Evolutionary conservation across 129 eudicot genomes (phyloP).

Genomic region (Calendula officinalis): DNA sequence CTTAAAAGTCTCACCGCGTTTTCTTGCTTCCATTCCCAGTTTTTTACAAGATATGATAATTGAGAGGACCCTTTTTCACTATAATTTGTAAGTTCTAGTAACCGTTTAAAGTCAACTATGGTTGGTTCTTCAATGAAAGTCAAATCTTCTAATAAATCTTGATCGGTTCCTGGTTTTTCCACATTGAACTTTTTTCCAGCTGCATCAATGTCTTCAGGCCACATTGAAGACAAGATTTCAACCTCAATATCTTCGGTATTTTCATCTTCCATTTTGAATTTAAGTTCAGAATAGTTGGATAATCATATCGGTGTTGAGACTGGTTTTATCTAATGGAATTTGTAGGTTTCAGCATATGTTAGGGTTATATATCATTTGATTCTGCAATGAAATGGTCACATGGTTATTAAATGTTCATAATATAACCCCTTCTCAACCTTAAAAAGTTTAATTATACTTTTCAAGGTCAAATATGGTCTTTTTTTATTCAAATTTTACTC

Average conservation of each 20-base stretch:
- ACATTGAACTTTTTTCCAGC: too few species aligned
- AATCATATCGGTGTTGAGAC: constrained; percentile 11
- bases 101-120: constrained; percentile 50
- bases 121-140: constrained; percentile 48
- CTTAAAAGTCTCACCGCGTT: constrained; percentile 66
- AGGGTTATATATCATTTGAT: constrained; percentile 1
- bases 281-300: constrained; percentile 25
- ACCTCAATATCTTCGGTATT: too few species aligned
- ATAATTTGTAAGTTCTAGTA: constrained; percentile 54
- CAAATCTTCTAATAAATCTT: constrained; percentile 38
- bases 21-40: constrained; percentile 72
- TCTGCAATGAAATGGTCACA: constrained; percentile 25
- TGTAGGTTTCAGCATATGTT: constrained; percentile 10
- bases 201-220: too few species aligned
- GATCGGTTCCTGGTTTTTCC: too few species aligned
- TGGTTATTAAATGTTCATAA: constrained; percentile 12
- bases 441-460: too few species aligned
- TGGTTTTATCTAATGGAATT: constrained; percentile 13
- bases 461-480: too few species aligned
- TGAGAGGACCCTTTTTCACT: constrained; percentile 76
- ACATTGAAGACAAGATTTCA: too few species aligned
- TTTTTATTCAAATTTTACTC: too few species aligned
- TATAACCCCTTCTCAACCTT: not conserved
- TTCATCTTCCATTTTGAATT: constrained; percentile 32
- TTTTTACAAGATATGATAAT: constrained; percentile 54